Evolutionary conservation across 2,329 filamentous ascomycete species (phyloP).

Genomic region (Aspergillus viridinutans): DNA sequence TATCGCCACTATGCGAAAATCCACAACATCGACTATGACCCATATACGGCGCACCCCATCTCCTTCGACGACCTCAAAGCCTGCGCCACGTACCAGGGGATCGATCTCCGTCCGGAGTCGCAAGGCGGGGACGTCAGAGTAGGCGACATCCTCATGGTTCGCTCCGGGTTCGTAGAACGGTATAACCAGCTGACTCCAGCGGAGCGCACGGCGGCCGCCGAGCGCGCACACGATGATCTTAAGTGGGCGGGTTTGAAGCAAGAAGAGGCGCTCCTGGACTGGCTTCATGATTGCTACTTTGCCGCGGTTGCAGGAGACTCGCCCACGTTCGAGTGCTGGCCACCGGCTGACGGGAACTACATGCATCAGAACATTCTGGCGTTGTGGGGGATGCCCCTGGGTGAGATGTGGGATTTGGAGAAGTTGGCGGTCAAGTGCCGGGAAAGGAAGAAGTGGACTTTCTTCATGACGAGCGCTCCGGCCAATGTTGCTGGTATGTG

Average conservation of each 20-base stretch:
- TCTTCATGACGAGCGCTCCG: conserved; percentile 42
- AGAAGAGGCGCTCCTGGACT: conserved; percentile 55
- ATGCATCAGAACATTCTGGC: conserved; percentile 41
- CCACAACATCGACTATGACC: conserved; percentile 49
- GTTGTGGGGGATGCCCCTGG: conserved; percentile 44
- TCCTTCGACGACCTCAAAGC: conserved; percentile 52
- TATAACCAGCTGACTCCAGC: conserved; percentile 47
- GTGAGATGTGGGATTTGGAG: conserved; percentile 46
- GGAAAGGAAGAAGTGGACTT: conserved; percentile 34
- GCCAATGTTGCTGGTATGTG: conserved; percentile 38
- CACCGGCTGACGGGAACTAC: conserved; percentile 38
- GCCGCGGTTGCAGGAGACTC: conserved; percentile 61
- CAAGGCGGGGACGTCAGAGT: conserved; percentile 53
- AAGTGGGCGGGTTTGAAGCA: conserved; percentile 50
- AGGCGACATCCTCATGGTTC: conserved; percentile 64
- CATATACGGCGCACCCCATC: conserved; percentile 53
- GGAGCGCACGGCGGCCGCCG: conserved; percentile 29
- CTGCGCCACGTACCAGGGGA: conserved; percentile 56
- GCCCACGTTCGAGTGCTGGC: conserved; percentile 61
- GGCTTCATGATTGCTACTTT: conserved; percentile 68
- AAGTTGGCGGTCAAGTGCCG: conserved; percentile 31
- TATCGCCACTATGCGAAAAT: conserved; percentile 46
- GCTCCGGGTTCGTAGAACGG: conserved; percentile 59
- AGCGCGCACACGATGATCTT: conserved; percentile 36
- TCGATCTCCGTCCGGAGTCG: conserved; percentile 55